A percentile compares a stretch with the other conserved stretches of the same genome.
Evolutionary conservation across 1,284 basidiomycete genomes (phyloP).

Genomic region (Wallemia mellicola): DNA sequence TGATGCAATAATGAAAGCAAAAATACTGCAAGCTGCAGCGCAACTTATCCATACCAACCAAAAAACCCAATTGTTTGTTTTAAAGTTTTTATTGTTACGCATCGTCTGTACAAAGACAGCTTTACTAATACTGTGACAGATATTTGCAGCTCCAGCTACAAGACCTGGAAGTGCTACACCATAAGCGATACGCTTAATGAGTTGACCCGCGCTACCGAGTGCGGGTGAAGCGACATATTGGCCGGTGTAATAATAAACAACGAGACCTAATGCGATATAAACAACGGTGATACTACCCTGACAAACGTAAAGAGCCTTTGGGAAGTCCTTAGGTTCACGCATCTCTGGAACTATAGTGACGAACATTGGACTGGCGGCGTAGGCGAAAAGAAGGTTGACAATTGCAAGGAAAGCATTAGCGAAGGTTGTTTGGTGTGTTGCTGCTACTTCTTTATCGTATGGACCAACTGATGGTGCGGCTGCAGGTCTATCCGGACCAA

Average conservation of each 20-base stretch:
- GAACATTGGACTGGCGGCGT: conserved; percentile 9
- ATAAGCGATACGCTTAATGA: conserved; percentile 7
- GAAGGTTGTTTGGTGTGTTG: conserved; percentile 13
- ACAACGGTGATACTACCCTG: conserved; percentile 8
- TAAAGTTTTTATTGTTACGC: conserved; percentile 10
- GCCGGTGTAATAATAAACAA: conserved; percentile 5
- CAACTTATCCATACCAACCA: conserved; percentile 12
- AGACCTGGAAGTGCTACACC: conserved; percentile 9
- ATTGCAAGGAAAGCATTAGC: conserved; percentile 25
- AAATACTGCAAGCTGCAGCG: conserved; percentile 4
- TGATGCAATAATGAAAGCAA: conserved; percentile 10
- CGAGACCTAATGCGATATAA: conserved; percentile 9
- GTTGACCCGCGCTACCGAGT: conserved; percentile 8
- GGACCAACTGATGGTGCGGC: conserved; percentile 17
- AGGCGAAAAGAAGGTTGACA: conserved; percentile 18
- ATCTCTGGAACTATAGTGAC: conserved; percentile 17
- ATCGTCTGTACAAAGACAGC: conserved; percentile 12
- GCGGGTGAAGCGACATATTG: conserved; percentile 10
- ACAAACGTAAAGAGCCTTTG: conserved; percentile 7
- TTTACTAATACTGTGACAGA: conserved; percentile 2
- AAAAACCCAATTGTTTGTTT: conserved; percentile 10
- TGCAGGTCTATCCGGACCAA: conserved; percentile 18
- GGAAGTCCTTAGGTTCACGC: conserved; percentile 12
- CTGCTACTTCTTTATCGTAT: conserved; percentile 11
- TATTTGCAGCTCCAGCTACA: conserved; percentile 5